Evolutionary conservation across 345 rosid genomes (phyloP).

Genomic region (Laguncularia racemosa): DNA sequence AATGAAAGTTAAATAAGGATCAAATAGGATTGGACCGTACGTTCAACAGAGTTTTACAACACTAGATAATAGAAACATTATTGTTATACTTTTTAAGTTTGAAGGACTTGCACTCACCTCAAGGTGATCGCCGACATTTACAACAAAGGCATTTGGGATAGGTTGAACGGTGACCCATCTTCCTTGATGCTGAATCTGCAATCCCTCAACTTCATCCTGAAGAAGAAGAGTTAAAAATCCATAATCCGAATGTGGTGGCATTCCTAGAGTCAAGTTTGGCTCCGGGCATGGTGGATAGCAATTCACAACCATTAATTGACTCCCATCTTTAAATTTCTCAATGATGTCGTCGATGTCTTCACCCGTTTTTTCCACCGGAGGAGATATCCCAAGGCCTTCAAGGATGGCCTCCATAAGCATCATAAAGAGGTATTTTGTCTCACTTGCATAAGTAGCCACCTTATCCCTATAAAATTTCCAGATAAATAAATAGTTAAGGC

Average conservation of each 20-base stretch:
- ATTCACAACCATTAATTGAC: constrained; percentile 18
- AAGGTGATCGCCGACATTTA: constrained; percentile 35
- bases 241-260: constrained; percentile 32
- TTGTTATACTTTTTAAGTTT: too few relatives aligned
- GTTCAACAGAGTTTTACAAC: too few relatives aligned
- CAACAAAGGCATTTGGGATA: constrained; percentile 20
- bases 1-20: too few relatives aligned
- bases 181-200: constrained; percentile 27
- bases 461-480: constrained; percentile 15
- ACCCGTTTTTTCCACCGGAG: not conserved
- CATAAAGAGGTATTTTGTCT: constrained; percentile 17
- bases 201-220: constrained; percentile 29
- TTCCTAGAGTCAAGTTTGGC: constrained; percentile 28
- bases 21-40: too few relatives aligned
- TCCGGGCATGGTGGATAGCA: constrained; percentile 36
- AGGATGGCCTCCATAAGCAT: constrained; percentile 24
- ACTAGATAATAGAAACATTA: too few relatives aligned
- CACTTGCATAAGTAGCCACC: constrained; percentile 19
- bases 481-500: not conserved
- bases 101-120: constrained; percentile 17
- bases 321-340: constrained; percentile 6
- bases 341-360: not conserved
- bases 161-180: constrained; percentile 29
- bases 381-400: constrained; percentile 20
- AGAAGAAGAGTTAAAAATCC: constrained; percentile 34